These are phyloP conservation scores for Dictyostelium purpureum DNA, from an alignment of 78 protist genomes.

Conservation along the genomic window DNA sequence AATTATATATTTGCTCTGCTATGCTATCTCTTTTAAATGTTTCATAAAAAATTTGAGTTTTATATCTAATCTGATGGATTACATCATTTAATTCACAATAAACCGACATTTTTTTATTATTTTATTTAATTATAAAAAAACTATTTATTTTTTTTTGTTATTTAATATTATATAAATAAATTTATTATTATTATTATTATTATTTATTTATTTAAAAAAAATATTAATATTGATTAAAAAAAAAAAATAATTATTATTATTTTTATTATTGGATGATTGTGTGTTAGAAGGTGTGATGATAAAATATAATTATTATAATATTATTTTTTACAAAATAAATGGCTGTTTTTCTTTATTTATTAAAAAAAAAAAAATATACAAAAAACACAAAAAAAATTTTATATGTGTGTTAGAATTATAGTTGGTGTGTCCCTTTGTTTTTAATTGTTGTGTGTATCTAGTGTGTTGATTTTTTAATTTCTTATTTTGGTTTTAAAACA, in stretches of 20 bases:
- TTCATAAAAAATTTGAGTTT: conserved; percentile 72
- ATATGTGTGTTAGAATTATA: too few relatives aligned
- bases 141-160: background rate
- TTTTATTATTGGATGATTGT: background rate
- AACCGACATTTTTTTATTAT: conserved; percentile 34
- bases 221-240: background rate
- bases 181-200: background rate
- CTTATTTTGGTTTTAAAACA: too few relatives aligned
- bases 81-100: conserved; percentile 62
- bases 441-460: too few relatives aligned
- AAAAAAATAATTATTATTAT: background rate
- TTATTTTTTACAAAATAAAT: too few relatives aligned
- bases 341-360: too few relatives aligned
- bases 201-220: background rate
- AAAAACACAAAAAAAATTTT: too few relatives aligned
- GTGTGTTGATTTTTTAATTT: too few relatives aligned
- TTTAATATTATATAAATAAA: background rate
- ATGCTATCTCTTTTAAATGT: conserved; percentile 68
- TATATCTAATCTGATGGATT: conserved; percentile 56
- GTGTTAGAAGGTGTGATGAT: background rate
- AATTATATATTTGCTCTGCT: conserved; percentile 71
- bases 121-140: background rate
- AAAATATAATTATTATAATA: too few relatives aligned
- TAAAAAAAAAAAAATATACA: too few relatives aligned
- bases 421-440: too few relatives aligned